Base-by-base conservation (phyloP, 805 yeast species). In the Saturnispora quitensis region DNA sequence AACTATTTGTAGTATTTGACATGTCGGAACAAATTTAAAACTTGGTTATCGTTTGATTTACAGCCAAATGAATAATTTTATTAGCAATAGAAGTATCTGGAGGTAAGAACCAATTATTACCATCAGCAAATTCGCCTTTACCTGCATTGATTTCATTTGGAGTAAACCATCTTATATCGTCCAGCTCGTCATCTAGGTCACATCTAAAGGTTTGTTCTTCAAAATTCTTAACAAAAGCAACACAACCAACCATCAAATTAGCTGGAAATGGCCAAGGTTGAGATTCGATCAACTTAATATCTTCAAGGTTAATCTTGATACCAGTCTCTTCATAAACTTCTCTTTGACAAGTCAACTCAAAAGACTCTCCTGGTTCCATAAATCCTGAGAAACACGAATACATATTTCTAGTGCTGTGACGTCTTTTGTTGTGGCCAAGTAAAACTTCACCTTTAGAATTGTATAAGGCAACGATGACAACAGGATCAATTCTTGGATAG, bases 231-330 rank as follows among this genome's bases (percentile, higher is more conserved):
- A 88, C 93, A 34, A 77, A 67, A 2, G 81, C 97, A 50, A 89
- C 65, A 66, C 97, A 90, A 9, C 98, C 98, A 58, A 91, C 77
- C 98, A 91, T 91, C 60, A 91, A 68, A 64, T 84, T 89, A 0
- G 88, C 89, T 1, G 98, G 98, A 67, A 82, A 91, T 17, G 99
- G 99, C 99, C 99, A 91, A 3, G 99, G 98, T 68, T 91, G 98
- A 12, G 93, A 78, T 59, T 81, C 73, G 22, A 84, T 68, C 50
- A 91, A 75, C 48, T 73, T 68, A 28, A 91, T 84, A 28, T 75
- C 66, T 3, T 67, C 57, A 50, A 81, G 81, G 10, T 48, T 15
- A 3, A 58, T n/a, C 50, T 68, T 74, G 35, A 89, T 85, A 7
- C 99, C 99, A 5, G 97, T 84, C 67, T 91, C 99, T 65, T 91